Percentiles rank a stretch among this genome's conserved stretches.
phyloP scores from a whole-genome alignment of 805 yeast species.

The Candida quercuum region DNA sequence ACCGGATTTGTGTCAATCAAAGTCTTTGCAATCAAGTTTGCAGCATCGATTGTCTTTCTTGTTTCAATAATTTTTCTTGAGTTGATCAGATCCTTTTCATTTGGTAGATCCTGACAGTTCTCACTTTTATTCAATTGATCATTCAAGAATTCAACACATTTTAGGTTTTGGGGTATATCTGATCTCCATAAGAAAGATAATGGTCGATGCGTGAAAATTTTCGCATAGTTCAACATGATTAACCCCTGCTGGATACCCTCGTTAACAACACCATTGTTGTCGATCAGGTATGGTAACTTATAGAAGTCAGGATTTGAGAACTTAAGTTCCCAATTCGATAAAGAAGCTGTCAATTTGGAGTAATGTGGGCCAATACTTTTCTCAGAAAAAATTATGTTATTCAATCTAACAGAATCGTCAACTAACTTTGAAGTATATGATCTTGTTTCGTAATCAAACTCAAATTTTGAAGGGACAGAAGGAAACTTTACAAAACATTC shows the following conservation, averaged over 20 bases:
- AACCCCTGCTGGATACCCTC: slow-evolving; percentile 51
- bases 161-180: slow-evolving; percentile 36
- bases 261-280: slow-evolving; percentile 39
- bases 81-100: slow-evolving; percentile 29
- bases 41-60: slow-evolving; percentile 48
- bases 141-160: slow-evolving; percentile 25
- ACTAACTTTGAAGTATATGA: slow-evolving; percentile 43
- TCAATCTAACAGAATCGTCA: slow-evolving; percentile 43
- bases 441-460: slow-evolving; percentile 43
- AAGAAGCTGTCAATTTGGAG: slow-evolving; percentile 37
- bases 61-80: slow-evolving; percentile 46
- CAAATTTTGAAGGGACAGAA: slow-evolving; percentile 25
- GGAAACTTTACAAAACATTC: slow-evolving; percentile 37
- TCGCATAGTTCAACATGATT: slow-evolving; percentile 43
- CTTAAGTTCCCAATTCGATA: slow-evolving; percentile 47
- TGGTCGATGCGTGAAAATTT: slow-evolving; percentile 50
- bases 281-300: slow-evolving; percentile 37
- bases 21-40: slow-evolving; percentile 41
- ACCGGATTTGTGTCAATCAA: slow-evolving; percentile 44
- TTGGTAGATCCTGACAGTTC: slow-evolving; percentile 25
- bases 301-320: slow-evolving; percentile 38
- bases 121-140: slow-evolving; percentile 23
- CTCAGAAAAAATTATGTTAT: slow-evolving; percentile 38
- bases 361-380: slow-evolving; percentile 32
- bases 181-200: slow-evolving; percentile 48